Conservation (phyloP, 345 rosid species). For the Melaleuca alternifolia region DNA sequence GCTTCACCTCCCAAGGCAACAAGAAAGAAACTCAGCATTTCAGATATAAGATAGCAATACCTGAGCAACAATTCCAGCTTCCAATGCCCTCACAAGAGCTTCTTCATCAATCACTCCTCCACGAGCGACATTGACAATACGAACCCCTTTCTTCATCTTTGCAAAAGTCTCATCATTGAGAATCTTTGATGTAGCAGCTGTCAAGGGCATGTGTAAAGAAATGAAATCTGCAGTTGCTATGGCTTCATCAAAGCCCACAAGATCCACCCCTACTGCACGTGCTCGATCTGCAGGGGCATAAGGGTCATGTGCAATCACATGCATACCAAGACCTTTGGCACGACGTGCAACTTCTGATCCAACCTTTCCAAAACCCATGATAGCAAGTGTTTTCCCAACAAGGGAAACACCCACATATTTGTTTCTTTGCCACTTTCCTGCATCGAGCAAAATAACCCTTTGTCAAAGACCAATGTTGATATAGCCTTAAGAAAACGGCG, state of each 20-base stretch:
- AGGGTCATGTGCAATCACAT: conserved; percentile 81
- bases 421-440: conserved; percentile 81
- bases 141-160: conserved; percentile 86
- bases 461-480: not conserved
- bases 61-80: conserved; percentile 83
- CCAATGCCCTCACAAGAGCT: conserved; percentile 73
- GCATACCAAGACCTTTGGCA: conserved; percentile 92
- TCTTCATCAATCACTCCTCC: conserved; percentile 94
- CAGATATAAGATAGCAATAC: conserved; percentile 1
- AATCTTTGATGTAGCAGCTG: conserved; percentile 61
- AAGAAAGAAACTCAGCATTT: not conserved
- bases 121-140: conserved; percentile 83
- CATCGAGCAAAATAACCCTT: not conserved
- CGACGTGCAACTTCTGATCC: conserved; percentile 88
- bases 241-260: conserved; percentile 76
- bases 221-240: conserved; percentile 71
- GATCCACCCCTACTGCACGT: conserved; percentile 69
- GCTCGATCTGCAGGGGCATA: conserved; percentile 91
- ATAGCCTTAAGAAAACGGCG: not conserved
- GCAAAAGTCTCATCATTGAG: conserved; percentile 73
- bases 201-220: conserved; percentile 86
- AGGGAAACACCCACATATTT: conserved; percentile 85
- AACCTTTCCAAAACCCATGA: conserved; percentile 85
- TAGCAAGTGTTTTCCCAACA: conserved; percentile 74
- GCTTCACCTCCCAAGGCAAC: not conserved